phyloP scores from a whole-genome alignment of 352 stramenopile species.

The Pythium utonaiense region DNA sequence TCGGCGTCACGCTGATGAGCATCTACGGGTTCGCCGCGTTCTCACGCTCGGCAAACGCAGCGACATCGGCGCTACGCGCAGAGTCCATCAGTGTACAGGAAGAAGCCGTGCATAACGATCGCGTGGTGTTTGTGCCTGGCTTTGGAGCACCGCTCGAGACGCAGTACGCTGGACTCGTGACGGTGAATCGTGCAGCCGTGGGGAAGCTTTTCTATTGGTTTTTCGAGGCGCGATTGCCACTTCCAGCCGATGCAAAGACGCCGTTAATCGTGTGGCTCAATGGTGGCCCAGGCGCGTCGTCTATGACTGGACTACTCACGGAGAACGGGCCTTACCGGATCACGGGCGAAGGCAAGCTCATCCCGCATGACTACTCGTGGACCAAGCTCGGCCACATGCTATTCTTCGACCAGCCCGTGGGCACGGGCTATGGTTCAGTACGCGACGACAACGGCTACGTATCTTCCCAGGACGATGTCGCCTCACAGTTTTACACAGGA shows the following conservation, averaged over 20 bases:
- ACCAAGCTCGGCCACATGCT: constrained; percentile 78
- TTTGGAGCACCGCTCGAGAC: constrained; percentile 68
- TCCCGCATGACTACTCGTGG: constrained; percentile 67
- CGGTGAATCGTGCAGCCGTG: constrained; percentile 47
- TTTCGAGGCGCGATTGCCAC: constrained; percentile 54
- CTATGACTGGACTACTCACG: constrained; percentile 72
- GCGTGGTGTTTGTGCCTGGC: constrained; percentile 57
- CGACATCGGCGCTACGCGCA: background rate
- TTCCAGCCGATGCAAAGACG: constrained; percentile 30
- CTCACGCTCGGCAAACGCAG: background rate
- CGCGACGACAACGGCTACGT: constrained; percentile 70
- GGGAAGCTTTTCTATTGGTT: constrained; percentile 87
- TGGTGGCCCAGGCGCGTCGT: constrained; percentile 69
- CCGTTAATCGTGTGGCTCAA: constrained; percentile 82
- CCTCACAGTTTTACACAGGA: constrained; percentile 90
- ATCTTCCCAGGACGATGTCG: constrained; percentile 60
- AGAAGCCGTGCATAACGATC: constrained; percentile 26
- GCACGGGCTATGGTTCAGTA: constrained; percentile 74
- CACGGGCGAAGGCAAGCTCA: constrained; percentile 58
- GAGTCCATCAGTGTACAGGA: background rate
- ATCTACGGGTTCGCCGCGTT: constrained; percentile 3
- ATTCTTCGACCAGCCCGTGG: constrained; percentile 82
- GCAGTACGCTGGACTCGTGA: constrained; percentile 71
- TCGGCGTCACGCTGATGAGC: constrained; percentile 1
- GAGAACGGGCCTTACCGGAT: constrained; percentile 83